Base-by-base conservation (phyloP, 2,329 filamentous ascomycete species). In the Colletotrichum salicis region DNA sequence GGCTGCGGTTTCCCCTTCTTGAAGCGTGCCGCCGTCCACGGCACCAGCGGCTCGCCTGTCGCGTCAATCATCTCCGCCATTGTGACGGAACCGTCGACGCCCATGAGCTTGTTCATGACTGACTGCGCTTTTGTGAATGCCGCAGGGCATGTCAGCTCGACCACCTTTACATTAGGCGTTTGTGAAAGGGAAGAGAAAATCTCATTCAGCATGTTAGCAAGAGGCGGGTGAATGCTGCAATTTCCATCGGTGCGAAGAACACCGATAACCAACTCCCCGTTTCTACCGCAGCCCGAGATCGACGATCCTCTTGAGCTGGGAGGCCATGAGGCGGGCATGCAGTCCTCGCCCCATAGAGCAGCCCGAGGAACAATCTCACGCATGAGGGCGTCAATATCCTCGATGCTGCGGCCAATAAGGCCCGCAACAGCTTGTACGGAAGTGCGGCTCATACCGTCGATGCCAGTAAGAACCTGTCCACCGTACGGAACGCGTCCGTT, bases 101-200 rank as follows among this genome's bases (percentile, higher is more conserved):
- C 55, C 70, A 72, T 72, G 19, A 72, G 70, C 45, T 70, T 72
- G 60, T 56, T 70, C 70, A 70, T 72, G 22, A 72, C 65, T 2
- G 65, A 72, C 35, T 72, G 70, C 4, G 70, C 65, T 15, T 33
- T 60, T 1, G 70, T 35, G 22, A 45, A 56, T 4, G n/a, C 70
- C 24, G n/a, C 4, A 1, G 65, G 65, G 1, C 45, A 64, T 1
- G 37, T 33, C 1, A 72, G 11, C 1, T 57, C 51, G 3, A 72
- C 19, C 1, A 72, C 37, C 5, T 56, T 64, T 5, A 64, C 56
- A 15, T 11, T 35, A 11, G 55, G 45, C 1, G 27, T 48, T 3
- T 12, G 37, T 0, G 65, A 37, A 3, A 72, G 60, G 1, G 60
- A 37, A 2, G 61, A 58, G 1, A 54, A 33, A 22, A 72, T 65